Percentiles rank a stretch among this genome's conserved stretches.
phyloP scores from a whole-genome alignment of 208 protist species.

The Polymyxa betae region DNA sequence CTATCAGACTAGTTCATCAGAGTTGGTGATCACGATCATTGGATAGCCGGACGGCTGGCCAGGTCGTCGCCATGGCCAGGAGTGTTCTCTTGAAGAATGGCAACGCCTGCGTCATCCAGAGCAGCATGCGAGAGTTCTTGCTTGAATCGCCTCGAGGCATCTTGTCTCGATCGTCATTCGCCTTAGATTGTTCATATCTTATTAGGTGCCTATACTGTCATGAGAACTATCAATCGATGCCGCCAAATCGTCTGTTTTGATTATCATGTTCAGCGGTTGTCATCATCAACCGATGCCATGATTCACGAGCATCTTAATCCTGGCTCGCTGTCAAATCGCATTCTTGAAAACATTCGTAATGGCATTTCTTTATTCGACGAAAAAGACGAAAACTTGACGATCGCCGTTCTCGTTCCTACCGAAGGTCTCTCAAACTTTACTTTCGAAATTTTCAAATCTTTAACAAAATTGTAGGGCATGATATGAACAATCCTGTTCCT shows the following conservation, averaged over 20 bases:
- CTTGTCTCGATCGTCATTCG: neutral
- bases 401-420: neutral
- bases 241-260: neutral
- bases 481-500: neutral
- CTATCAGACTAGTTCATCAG: too few relatives aligned
- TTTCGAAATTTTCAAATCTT: neutral
- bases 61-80: too few relatives aligned
- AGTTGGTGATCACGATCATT: too few relatives aligned
- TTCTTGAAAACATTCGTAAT: neutral
- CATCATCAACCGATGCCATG: conserved; percentile 3
- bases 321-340: neutral
- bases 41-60: too few relatives aligned
- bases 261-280: conserved; percentile 16
- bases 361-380: neutral
- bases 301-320: neutral
- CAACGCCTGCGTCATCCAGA: neutral
- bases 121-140: neutral
- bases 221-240: neutral
- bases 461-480: neutral
- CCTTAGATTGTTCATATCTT: neutral
- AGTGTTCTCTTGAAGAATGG: neutral
- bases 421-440: neutral
- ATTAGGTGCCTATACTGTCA: conserved; percentile 13
- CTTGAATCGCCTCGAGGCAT: neutral
- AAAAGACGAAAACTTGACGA: neutral